Percentiles rank a stretch among this genome's conserved stretches.
phyloP scores from a whole-genome alignment of 345 rosid genomes.

The Excoecaria agallocha region DNA sequence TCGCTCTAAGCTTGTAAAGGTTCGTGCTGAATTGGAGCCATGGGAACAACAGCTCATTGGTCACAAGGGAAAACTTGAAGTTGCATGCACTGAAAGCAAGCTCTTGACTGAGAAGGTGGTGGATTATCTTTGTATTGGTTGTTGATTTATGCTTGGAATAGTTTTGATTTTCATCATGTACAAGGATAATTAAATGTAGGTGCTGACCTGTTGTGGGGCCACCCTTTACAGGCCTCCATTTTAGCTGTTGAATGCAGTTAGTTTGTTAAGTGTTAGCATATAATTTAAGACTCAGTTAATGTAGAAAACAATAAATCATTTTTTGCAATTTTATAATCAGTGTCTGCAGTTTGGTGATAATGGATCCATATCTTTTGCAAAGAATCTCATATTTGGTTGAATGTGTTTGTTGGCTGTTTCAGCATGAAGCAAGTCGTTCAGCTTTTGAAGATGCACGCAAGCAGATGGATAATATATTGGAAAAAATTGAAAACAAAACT shows the following conservation, averaged over 20 bases:
- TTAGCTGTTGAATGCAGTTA: background rate
- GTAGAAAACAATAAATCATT: background rate
- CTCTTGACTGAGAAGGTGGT: conserved; percentile 79
- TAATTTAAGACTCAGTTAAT: background rate
- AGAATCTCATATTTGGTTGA: conserved; percentile 20
- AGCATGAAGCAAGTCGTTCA: conserved; percentile 78
- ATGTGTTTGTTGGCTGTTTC: conserved; percentile 29
- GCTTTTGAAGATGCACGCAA: conserved; percentile 80
- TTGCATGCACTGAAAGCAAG: conserved; percentile 74
- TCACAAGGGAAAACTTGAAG: conserved; percentile 89
- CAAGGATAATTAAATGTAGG: background rate
- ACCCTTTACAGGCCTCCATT: too few species aligned
- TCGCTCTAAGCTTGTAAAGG: conserved; percentile 69
- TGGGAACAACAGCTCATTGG: conserved; percentile 86
- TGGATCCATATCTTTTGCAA: conserved; percentile 4
- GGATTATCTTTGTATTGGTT: background rate
- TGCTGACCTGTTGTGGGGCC: background rate
- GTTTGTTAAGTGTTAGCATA: background rate
- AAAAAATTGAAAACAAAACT: conserved; percentile 47
- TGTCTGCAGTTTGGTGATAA: background rate
- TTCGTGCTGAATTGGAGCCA: conserved; percentile 88
- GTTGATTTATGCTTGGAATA: background rate
- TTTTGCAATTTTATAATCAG: background rate
- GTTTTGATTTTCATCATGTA: background rate
- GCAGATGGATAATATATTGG: conserved; percentile 60